Base-by-base conservation (phyloP, 805 yeast species). In the Saccharomycopsis sp. region DNA sequence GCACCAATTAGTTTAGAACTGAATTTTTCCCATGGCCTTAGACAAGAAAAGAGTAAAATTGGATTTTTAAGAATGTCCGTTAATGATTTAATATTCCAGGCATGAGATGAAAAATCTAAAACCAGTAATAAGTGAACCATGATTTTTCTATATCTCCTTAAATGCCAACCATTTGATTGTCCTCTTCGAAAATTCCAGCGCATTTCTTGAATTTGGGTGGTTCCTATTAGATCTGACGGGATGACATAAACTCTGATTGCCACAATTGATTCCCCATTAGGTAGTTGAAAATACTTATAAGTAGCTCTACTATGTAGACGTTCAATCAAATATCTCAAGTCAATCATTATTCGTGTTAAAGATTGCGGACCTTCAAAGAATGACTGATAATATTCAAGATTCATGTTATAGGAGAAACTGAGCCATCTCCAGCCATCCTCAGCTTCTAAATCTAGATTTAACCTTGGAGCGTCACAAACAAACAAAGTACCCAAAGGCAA, bases 361-460 rank as follows among this genome's bases (percentile, higher is more conserved):
- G 37, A 30, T 18, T 15, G 2, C 23, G 15, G 5, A n/a, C n/a
- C n/a, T n/a, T n/a, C n/a, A n/a, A n/a, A n/a, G n/a, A n/a, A n/a
- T n/a, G n/a, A n/a, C n/a, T n/a, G n/a, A n/a, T n/a, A n/a, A n/a
- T n/a, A n/a, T n/a, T n/a, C n/a, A n/a, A n/a, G n/a, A n/a, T n/a
- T n/a, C n/a, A n/a, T n/a, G n/a, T n/a, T n/a, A n/a, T n/a, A n/a
- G 40, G 71, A 71, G 8, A 70, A 59, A 45, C 74, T 76, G 13
- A 74, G 56, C 83, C 82, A 76, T 37, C 36, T 50, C 82, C 83
- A 77, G 1, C 63, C 66, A 50, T 61, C 69, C 4, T 62, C 61
- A 0, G 69, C 63, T 8, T 41, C 43, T 0, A 60, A 26, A 0
- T 69, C 70, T 3, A 60, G 56, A 0, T 62, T 58, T 3, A 60